Evolutionary conservation across 768 basidiomycete genomes (phyloP).

Genomic region (Boletus reticuloceps): DNA sequence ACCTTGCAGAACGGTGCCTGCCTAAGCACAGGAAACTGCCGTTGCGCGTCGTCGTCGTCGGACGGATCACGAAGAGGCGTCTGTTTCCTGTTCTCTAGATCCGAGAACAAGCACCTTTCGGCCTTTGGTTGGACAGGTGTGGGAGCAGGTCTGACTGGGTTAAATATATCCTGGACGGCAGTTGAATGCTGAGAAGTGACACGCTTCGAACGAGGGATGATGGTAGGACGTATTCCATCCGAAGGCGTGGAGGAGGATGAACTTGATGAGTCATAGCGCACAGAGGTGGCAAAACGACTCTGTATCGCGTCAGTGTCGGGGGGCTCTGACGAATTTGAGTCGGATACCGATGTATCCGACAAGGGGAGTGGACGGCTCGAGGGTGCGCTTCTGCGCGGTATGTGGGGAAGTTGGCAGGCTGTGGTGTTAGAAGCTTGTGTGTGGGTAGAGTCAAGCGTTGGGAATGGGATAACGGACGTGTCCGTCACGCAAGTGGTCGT

Average conservation of each 20-base stretch:
- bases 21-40: constrained; percentile 21
- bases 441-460: constrained; percentile 20
- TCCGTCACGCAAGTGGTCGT: constrained; percentile 25
- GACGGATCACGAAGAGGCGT: constrained; percentile 26
- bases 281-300: neutral
- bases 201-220: constrained; percentile 39
- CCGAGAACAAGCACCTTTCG: constrained; percentile 10
- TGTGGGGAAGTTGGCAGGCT: constrained; percentile 56
- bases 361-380: constrained; percentile 5
- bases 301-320: constrained; percentile 6
- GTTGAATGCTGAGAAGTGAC: constrained; percentile 27
- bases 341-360: no score
- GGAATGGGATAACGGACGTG: constrained; percentile 28
- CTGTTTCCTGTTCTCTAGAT: constrained; percentile 12
- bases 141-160: constrained; percentile 43
- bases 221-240: constrained; percentile 34
- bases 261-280: constrained; percentile 31
- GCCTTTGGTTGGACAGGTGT: constrained; percentile 26
- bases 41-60: constrained; percentile 28
- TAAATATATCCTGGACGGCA: constrained; percentile 27
- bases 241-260: constrained; percentile 38
- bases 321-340: no score
- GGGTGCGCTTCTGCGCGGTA: constrained; percentile 49
- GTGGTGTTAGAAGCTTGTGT: constrained; percentile 50
- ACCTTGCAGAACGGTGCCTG: constrained; percentile 18